Evolutionary conservation across 805 yeast genomes (phyloP).

Genomic region (Kluyveromyces nonfermentans): DNA sequence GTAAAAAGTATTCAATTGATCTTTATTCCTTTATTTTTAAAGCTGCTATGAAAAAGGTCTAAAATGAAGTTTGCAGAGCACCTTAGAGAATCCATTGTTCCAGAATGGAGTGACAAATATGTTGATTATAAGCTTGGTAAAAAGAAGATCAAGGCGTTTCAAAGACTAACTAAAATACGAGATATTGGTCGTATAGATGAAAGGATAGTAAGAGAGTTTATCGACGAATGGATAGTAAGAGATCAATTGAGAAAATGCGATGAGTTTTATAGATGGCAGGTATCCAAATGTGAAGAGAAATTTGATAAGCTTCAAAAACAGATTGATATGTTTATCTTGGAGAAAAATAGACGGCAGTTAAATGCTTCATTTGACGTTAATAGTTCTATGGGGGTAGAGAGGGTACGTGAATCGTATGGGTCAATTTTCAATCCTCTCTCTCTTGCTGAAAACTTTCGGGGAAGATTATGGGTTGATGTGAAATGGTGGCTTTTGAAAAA

Average conservation of each 20-base stretch:
- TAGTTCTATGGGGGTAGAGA: background rate
- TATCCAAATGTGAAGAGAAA: conserved; percentile 19
- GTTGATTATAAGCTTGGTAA: conserved; percentile 54
- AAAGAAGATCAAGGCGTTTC: conserved; percentile 29
- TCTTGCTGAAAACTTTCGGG: background rate
- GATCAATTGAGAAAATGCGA: conserved; percentile 25
- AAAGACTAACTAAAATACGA: conserved; percentile 4
- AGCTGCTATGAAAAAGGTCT: background rate
- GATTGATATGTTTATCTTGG: conserved; percentile 7
- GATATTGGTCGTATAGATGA: conserved; percentile 9
- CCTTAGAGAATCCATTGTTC: conserved; percentile 54
- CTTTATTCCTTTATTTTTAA: background rate
- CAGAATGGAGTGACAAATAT: conserved; percentile 83
- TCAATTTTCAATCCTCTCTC: conserved; percentile 1
- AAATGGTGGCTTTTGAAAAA: background rate
- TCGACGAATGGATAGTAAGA: conserved; percentile 26
- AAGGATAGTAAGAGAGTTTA: conserved; percentile 19
- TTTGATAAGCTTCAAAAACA: conserved; percentile 20
- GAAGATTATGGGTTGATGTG: background rate
- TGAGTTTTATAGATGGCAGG: conserved; percentile 26
- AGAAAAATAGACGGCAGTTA: background rate
- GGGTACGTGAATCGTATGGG: conserved; percentile 1
- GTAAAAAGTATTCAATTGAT: too few relatives aligned
- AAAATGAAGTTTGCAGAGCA: conserved; percentile 69
- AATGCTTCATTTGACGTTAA: background rate